phyloP scores from a whole-genome alignment of 176 grass and related monocot species.

The Areca catechu region DNA sequence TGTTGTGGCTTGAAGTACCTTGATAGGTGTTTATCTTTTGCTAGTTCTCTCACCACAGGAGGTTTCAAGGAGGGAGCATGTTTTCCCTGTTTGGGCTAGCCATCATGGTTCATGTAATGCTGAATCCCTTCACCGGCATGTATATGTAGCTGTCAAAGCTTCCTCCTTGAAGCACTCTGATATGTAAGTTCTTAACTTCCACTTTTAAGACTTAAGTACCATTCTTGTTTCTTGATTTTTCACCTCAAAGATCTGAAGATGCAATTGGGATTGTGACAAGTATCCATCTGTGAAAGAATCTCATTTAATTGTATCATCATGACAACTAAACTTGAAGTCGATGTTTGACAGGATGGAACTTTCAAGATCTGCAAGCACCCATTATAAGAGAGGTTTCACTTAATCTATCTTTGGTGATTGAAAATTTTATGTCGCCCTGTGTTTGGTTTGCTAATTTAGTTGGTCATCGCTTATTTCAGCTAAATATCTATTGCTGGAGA shows the following conservation, averaged over 20 bases:
- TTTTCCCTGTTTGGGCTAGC: constrained; percentile 69
- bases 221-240: background rate
- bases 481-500: constrained; percentile 74
- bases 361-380: constrained; percentile 34
- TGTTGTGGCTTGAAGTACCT: background rate
- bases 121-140: constrained; percentile 54
- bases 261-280: too few relatives aligned
- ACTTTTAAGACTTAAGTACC: background rate
- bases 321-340: too few relatives aligned
- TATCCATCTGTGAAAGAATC: too few relatives aligned
- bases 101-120: constrained; percentile 37
- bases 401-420: background rate
- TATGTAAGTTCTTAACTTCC: constrained; percentile 43
- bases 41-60: constrained; percentile 57
- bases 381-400: constrained; percentile 46
- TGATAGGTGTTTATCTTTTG: constrained; percentile 15
- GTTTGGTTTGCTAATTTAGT: constrained; percentile 3
- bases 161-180: constrained; percentile 55
- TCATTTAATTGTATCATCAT: too few relatives aligned
- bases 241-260: too few relatives aligned
- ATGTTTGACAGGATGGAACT: constrained; percentile 55
- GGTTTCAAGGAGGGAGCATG: constrained; percentile 67
- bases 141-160: constrained; percentile 68
- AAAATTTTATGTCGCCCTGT: background rate
- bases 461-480: constrained; percentile 24